Evolutionary conservation across 2,329 filamentous ascomycete genomes (phyloP).

Genomic region (Mycogone perniciosa): DNA sequence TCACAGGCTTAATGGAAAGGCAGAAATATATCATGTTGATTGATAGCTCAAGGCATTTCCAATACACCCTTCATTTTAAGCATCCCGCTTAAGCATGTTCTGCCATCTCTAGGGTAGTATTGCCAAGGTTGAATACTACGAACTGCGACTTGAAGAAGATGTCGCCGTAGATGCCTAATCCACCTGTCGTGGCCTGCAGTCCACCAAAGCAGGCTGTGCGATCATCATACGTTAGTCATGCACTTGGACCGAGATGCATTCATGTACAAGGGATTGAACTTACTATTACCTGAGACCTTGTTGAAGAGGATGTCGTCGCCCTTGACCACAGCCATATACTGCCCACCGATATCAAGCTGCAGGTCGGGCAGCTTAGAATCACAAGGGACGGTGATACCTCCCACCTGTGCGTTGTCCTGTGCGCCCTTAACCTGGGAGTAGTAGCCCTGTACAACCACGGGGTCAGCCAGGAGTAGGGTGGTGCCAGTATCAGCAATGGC

Average conservation of each 20-base stretch:
- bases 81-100: slow-evolving; percentile 15
- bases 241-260: not conserved
- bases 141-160: slow-evolving; percentile 58
- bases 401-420: slow-evolving; percentile 30
- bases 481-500: slow-evolving; percentile 55
- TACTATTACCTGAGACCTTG: slow-evolving; percentile 43
- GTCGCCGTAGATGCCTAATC: slow-evolving; percentile 57
- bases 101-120: slow-evolving; percentile 48
- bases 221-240: not conserved
- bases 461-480: slow-evolving; percentile 55
- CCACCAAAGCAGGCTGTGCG: slow-evolving; percentile 59
- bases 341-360: slow-evolving; percentile 49
- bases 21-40: too few species aligned
- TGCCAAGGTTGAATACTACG: slow-evolving; percentile 50
- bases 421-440: slow-evolving; percentile 43
- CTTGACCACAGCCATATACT: slow-evolving; percentile 50
- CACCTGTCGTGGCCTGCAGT: slow-evolving; percentile 50
- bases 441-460: slow-evolving; percentile 43
- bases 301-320: slow-evolving; percentile 50
- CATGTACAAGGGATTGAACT: slow-evolving; percentile 22
- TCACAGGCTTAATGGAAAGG: too few species aligned
- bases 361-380: slow-evolving; percentile 40
- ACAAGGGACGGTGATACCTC: slow-evolving; percentile 44
- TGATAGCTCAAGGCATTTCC: too few species aligned
- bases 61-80: not conserved